These are phyloP conservation scores for Trifolium pratense DNA, from an alignment of 306 rosid species.

Conservation along the genomic window DNA sequence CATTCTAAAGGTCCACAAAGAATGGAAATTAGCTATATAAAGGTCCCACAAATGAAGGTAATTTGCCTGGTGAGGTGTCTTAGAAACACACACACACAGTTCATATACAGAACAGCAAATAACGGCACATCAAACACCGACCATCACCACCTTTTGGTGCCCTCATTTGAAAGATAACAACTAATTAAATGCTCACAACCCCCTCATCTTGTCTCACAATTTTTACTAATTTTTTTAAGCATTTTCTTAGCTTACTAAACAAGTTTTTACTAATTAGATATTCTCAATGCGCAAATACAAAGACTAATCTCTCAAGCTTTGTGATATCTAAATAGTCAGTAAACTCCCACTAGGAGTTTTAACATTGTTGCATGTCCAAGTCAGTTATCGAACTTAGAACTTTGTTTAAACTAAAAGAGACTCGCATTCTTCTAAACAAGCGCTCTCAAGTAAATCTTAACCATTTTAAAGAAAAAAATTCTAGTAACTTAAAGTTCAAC, in stretches of 20 bases:
- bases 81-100: background rate
- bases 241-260: conserved; percentile 1
- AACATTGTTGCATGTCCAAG: too few relatives aligned
- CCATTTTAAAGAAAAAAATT: too few relatives aligned
- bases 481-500: too few relatives aligned
- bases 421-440: too few relatives aligned
- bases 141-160: conserved; percentile 43
- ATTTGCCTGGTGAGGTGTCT: conserved; percentile 15
- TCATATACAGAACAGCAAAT: conserved; percentile 26
- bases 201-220: conserved; percentile 19
- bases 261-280: too few relatives aligned
- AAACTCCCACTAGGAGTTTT: too few relatives aligned
- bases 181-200: conserved; percentile 46
- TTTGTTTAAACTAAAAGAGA: too few relatives aligned
- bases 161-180: conserved; percentile 25
- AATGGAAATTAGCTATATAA: conserved; percentile 32
- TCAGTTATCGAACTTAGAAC: too few relatives aligned
- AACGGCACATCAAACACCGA: conserved; percentile 45
- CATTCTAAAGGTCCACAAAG: conserved; percentile 37
- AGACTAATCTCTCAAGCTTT: too few relatives aligned
- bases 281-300: too few relatives aligned
- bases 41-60: conserved; percentile 35
- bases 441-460: background rate
- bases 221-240: conserved; percentile 6
- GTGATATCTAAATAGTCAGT: too few relatives aligned